Evolutionary conservation across 108 stramenopile species (phyloP).

Genomic region (Phaeodactylum tricornutum): DNA sequence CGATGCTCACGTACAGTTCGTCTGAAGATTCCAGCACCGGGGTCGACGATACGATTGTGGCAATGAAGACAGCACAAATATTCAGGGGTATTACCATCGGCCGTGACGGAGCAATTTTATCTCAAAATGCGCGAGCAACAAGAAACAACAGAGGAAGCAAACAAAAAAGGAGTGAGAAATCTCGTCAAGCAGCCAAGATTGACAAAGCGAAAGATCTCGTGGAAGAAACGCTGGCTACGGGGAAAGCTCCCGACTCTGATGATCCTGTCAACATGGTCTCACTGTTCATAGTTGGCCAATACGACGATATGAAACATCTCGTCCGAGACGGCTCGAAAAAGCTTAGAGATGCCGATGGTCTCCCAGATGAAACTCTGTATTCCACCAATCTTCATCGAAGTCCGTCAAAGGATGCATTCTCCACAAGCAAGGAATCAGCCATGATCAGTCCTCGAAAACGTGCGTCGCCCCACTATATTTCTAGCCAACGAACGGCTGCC

Average conservation of each 20-base stretch:
- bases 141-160: conserved; percentile 46
- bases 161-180: conserved; percentile 68
- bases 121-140: conserved; percentile 68
- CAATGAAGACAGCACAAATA: conserved; percentile 70
- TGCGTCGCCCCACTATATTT: conserved; percentile 17
- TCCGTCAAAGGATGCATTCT: background rate
- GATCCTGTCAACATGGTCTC: conserved; percentile 64
- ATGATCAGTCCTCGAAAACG: conserved; percentile 27
- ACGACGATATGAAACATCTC: conserved; percentile 79
- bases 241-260: conserved; percentile 50
- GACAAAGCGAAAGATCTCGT: conserved; percentile 82
- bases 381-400: conserved; percentile 43
- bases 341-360: conserved; percentile 45
- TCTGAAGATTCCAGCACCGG: conserved; percentile 33
- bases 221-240: conserved; percentile 55
- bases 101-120: conserved; percentile 59
- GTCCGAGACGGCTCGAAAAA: conserved; percentile 87
- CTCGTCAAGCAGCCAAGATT: conserved; percentile 77
- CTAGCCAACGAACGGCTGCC: conserved; percentile 5
- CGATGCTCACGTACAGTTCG: conserved; percentile 31
- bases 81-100: conserved; percentile 75
- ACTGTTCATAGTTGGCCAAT: conserved; percentile 69
- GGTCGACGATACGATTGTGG: conserved; percentile 28
- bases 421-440: conserved; percentile 1
- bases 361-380: conserved; percentile 46